Conservation (phyloP, 1,284 basidiomycete genomes). For the Takashimella tepidaria region DNA sequence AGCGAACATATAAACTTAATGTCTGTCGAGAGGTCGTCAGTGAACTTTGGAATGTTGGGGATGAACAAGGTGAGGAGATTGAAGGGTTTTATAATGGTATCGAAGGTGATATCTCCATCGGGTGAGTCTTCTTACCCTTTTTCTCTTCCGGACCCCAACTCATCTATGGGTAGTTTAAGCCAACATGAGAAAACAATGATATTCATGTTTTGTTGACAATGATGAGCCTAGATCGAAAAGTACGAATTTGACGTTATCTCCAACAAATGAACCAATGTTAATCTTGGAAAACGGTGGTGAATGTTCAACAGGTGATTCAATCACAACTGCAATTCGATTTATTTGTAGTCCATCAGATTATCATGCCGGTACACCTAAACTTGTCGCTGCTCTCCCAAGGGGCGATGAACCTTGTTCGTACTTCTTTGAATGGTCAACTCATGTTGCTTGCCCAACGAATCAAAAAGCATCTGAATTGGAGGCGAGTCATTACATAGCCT, state of each 20-base stretch:
- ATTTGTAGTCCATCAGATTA: conserved; percentile 41
- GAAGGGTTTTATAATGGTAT: conserved; percentile 34
- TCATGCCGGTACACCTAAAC: conserved; percentile 33
- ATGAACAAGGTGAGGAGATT: conserved; percentile 35
- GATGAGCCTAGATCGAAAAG: conserved; percentile 21
- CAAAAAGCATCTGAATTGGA: conserved; percentile 24
- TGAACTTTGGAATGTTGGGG: conserved; percentile 42
- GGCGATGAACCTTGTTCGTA: conserved; percentile 41
- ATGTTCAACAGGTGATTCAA: conserved; percentile 32
- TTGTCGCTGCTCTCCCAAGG: conserved; percentile 41
- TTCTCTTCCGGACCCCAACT: too few relatives aligned
- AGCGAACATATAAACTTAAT: conserved; percentile 40
- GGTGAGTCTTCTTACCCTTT: conserved; percentile 33
- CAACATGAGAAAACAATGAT: neutral
- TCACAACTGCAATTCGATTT: conserved; percentile 41
- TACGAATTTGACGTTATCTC: conserved; percentile 31
- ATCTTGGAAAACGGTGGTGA: conserved; percentile 34
- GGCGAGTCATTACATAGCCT: conserved; percentile 15
- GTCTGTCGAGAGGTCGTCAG: conserved; percentile 43
- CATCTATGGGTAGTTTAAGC: conserved; percentile 12
- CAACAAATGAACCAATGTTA: conserved; percentile 39
- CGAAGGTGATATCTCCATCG: conserved; percentile 40
- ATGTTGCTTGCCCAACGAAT: conserved; percentile 45
- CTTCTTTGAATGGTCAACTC: conserved; percentile 47
- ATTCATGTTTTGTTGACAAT: too few relatives aligned